These are phyloP conservation scores for Physcomitrellopsis africana DNA, from an alignment of 225 moss, liverwort and hornwort species.

Conservation along the genomic window DNA sequence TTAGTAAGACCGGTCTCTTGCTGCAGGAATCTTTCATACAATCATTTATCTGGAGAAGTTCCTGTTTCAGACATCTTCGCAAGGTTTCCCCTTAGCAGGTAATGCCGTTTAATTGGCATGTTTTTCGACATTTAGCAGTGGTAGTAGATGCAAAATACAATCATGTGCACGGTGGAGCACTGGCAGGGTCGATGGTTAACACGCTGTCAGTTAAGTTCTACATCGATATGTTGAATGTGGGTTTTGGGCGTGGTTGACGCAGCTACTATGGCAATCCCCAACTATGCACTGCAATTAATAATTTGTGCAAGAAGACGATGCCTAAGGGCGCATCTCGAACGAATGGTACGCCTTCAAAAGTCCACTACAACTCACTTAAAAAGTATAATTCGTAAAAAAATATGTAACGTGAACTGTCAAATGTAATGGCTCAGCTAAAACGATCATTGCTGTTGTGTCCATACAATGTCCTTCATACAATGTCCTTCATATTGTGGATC, in stretches of 20 bases:
- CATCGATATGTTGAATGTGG: neutral
- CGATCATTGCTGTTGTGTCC: too few relatives aligned
- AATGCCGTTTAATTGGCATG: neutral
- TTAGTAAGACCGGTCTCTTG: conserved; percentile 21
- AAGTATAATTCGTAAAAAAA: too few relatives aligned
- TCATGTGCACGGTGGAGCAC: neutral
- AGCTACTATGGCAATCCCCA: conserved; percentile 59
- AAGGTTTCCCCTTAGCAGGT: conserved; percentile 71
- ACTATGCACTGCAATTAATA: conserved; percentile 41
- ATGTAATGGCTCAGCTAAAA: too few relatives aligned
- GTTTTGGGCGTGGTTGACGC: conserved; percentile 41
- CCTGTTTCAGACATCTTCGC: conserved; percentile 65
- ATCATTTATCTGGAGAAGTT: conserved; percentile 76
- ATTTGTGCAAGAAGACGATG: conserved; percentile 52
- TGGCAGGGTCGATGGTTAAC: neutral
- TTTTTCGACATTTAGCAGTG: neutral
- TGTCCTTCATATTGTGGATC: too few relatives aligned
- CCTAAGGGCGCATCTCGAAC: conserved; percentile 34
- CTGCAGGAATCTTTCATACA: conserved; percentile 78
- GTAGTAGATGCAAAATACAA: neutral
- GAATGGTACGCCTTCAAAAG: conserved; percentile 33
- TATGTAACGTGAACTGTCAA: too few relatives aligned
- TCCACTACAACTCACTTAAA: neutral
- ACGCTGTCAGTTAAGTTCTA: neutral
- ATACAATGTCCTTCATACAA: too few relatives aligned